A percentile compares a stretch with the other conserved stretches of the same genome.
These are phyloP conservation scores for Spiromastix sp. DNA, from an alignment of 2,329 filamentous ascomycete genomes.

Conservation along the genomic window DNA sequence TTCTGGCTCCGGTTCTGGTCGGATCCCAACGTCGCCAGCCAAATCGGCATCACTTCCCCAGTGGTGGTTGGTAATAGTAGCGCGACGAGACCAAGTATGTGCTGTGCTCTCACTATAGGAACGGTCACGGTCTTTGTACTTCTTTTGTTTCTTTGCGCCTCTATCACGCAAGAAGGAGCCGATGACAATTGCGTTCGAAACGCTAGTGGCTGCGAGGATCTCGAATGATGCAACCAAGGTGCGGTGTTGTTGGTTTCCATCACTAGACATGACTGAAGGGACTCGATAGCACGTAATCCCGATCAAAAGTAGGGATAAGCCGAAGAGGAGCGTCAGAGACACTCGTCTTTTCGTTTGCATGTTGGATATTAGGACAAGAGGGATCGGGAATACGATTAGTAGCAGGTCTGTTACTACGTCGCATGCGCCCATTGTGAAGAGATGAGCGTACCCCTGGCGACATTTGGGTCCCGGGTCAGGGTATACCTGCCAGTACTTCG, in stretches of 20 bases:
- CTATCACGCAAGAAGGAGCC: constrained; percentile 88
- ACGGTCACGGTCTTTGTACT: constrained; percentile 49
- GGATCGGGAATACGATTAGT: constrained; percentile 78
- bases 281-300: constrained; percentile 71
- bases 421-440: constrained; percentile 80
- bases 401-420: constrained; percentile 84
- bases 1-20: constrained; percentile 44
- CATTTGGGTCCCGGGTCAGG: constrained; percentile 80
- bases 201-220: constrained; percentile 74
- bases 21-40: constrained; percentile 66
- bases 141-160: constrained; percentile 80
- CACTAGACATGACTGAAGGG: constrained; percentile 59
- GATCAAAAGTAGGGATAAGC: constrained; percentile 69
- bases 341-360: constrained; percentile 71
- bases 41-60: constrained; percentile 91
- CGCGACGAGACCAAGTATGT: constrained; percentile 26
- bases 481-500: constrained; percentile 68
- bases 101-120: constrained; percentile 41
- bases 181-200: constrained; percentile 81
- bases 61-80: constrained; percentile 55
- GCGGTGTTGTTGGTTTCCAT: constrained; percentile 73
- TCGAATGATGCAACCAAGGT: constrained; percentile 85
- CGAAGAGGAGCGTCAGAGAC: constrained; percentile 71
- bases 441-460: constrained; percentile 74
- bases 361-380: constrained; percentile 69